Base-by-base conservation (phyloP, 2,329 filamentous ascomycete genomes). In the Clonostachys byssicola region DNA sequence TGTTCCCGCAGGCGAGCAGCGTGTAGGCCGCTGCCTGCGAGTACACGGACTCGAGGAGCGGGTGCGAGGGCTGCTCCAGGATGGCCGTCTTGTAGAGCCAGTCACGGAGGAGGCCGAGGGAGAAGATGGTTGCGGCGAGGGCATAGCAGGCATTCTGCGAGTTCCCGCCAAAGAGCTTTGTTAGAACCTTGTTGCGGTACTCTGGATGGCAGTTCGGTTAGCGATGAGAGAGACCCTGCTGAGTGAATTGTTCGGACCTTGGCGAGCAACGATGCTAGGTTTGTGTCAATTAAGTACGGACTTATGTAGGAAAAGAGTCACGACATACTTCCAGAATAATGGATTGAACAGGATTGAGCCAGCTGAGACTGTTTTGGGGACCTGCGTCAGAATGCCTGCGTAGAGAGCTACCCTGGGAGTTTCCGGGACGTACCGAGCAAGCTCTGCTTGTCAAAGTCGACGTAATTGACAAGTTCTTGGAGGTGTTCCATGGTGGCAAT, bases 241-340 rank as follows among this genome's bases (percentile, higher is more conserved):
- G 13, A 34, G 34, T 42, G 18, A 10, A 43, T 7, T 13, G 49
- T 47, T 41, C 65, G 57, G 69, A 91, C 89, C 89, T 83, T 85
- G 80, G 60, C 91, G 86, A 51, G 91, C 91, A 56, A 90, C 84
- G 60, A 91, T 88, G 67, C 89, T 95, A 36, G n/a, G 8, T 16
- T 16, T 20, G 30, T 43, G 18, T 18, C 23, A 30, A 30, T 42
- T 17, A 42, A 23, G 4, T 17, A 5, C 17, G 3, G 23, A 30
- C 1, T 10, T 30, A 3, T 10, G 2, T 9, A 30, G 9, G 23
- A 30, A 30, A 30, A 10, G 23, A 30, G 23, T 8, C 23, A 30
- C 23, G 47, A 79, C 89, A 76, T 78, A 96, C 92, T 99, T 99
- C 94, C 94, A 99, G 70, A 96, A 97, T n/a, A 94, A 86, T 18